Evolutionary conservation across 2,329 filamentous ascomycete species (phyloP).

Genomic region (Pyrenochaeta sp.): DNA sequence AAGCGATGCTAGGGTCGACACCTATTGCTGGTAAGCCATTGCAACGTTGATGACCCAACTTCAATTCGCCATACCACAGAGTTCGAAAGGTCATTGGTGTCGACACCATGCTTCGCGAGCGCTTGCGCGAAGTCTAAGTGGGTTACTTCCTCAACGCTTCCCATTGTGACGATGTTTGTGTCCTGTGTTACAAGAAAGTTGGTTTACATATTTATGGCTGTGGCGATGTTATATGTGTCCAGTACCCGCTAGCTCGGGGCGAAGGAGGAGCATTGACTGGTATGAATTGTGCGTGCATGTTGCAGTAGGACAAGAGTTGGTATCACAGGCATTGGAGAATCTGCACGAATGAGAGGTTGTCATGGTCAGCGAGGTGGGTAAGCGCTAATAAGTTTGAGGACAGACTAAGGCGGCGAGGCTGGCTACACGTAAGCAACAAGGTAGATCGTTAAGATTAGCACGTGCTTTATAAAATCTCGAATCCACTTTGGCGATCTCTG

Average conservation of each 20-base stretch:
- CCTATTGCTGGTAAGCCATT: background rate
- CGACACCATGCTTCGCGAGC: background rate
- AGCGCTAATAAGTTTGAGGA: background rate
- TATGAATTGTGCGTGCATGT: background rate
- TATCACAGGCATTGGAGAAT: background rate
- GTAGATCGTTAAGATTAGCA: background rate
- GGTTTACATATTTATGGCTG: no score
- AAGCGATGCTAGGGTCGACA: background rate
- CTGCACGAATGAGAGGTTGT: background rate
- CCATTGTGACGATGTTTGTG: background rate
- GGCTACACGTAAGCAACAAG: background rate
- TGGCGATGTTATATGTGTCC: background rate
- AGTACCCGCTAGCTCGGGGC: background rate
- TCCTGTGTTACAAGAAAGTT: background rate
- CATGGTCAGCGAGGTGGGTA: background rate
- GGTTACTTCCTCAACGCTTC: background rate
- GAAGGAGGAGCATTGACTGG: background rate
- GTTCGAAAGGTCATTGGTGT: background rate
- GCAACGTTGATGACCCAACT: background rate
- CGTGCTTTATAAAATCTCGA: no score
- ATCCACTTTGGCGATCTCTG: no score
- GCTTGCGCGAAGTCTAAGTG: background rate
- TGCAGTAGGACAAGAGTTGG: background rate
- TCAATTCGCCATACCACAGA: background rate
- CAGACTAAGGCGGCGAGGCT: background rate